Evolutionary conservation across 345 rosid species (phyloP), one percentile per base, ranked within the genome.

Genomic region (Psidium friedrichsthalianum): DNA sequence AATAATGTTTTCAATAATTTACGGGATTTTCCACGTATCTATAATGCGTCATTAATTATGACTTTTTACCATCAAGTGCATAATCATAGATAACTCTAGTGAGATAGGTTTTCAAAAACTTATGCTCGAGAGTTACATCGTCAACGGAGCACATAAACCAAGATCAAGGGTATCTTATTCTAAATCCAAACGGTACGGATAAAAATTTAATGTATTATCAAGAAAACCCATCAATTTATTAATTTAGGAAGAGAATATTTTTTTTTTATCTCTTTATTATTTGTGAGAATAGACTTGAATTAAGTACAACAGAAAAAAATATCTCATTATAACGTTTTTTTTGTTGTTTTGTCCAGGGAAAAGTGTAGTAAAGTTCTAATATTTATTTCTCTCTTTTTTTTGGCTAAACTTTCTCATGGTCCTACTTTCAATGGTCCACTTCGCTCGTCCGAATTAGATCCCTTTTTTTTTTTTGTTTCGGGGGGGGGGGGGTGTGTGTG

Each of bases 171-270:
- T 32, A 5, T 18, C 11, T 32, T 8, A 69, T 32, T 32, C 12
- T 32, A 32, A 18, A 32, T 18, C 6, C 32, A 8, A 69, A 32
- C 32, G 32, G 18, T 32, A 3, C 20, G 18, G 13, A 36, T 36
- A 21, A 3, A 1, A 0, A 0, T 36, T 69, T 0, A 36, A 36
- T 5, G 10, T 69, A 5, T 18, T 69, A 69, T 69, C 2, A 1
- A 21, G 47, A 36, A 18, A 0, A 11, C 11, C 14, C 40, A 18
- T 36, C 1, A 11, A 11, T 18, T 27, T 56, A 56, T 9, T 9
- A 56, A 25, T 22, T 55, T 55, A 24, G 59, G 59, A 24, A 56
- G 27, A 56, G 22, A 55, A 20, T 9, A 36, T 36, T 36, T 42
- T 42, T 42, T 56, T 56, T 56, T 3, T 56, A 24, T 56, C 8